Evolutionary conservation across 2,329 filamentous ascomycete species (phyloP).

Genomic region (Akanthomyces dipterigenus): DNA sequence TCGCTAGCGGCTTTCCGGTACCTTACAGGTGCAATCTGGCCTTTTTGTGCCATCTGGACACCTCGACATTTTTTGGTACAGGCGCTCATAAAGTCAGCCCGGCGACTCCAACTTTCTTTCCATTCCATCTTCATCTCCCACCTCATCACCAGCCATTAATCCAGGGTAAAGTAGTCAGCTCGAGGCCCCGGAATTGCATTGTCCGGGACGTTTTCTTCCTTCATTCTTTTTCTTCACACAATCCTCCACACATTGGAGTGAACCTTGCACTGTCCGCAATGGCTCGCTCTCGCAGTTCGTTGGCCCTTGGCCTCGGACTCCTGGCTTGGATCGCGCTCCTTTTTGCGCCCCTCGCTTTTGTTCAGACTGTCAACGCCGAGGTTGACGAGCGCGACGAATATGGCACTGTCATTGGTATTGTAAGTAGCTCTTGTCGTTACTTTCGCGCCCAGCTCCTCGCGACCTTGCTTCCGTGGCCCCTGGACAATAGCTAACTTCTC

Average conservation of each 20-base stretch:
- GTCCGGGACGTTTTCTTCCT: slow-evolving; percentile 18
- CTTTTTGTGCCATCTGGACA: slow-evolving; percentile 41
- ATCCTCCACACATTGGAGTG: slow-evolving; percentile 12
- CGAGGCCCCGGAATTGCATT: slow-evolving; percentile 21
- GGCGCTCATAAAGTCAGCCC: slow-evolving; percentile 29
- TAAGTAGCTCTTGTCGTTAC: slow-evolving; percentile 27
- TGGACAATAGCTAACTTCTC: slow-evolving; percentile 17
- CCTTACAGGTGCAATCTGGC: slow-evolving; percentile 39
- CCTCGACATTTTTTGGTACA: slow-evolving; percentile 32
- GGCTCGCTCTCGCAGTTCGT: slow-evolving; percentile 57
- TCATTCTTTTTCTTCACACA: slow-evolving; percentile 15
- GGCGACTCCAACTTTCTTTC: slow-evolving; percentile 19
- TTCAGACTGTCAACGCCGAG: slow-evolving; percentile 57
- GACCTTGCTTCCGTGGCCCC: neutral
- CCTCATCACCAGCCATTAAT: slow-evolving; percentile 20
- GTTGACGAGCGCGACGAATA: slow-evolving; percentile 70
- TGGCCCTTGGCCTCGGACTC: slow-evolving; percentile 77
- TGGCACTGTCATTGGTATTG: slow-evolving; percentile 91
- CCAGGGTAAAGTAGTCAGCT: slow-evolving; percentile 24
- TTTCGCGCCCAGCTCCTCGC: neutral
- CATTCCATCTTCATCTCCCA: slow-evolving; percentile 22
- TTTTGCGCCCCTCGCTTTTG: slow-evolving; percentile 79
- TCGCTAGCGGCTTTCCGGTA: slow-evolving; percentile 10
- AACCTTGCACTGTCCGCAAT: slow-evolving; percentile 28
- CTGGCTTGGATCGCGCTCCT: slow-evolving; percentile 88